Evolutionary conservation across 495 filamentous ascomycete species (phyloP), one percentile per base, ranked within the genome.

Genomic region (Penicillium malachiteum): DNA sequence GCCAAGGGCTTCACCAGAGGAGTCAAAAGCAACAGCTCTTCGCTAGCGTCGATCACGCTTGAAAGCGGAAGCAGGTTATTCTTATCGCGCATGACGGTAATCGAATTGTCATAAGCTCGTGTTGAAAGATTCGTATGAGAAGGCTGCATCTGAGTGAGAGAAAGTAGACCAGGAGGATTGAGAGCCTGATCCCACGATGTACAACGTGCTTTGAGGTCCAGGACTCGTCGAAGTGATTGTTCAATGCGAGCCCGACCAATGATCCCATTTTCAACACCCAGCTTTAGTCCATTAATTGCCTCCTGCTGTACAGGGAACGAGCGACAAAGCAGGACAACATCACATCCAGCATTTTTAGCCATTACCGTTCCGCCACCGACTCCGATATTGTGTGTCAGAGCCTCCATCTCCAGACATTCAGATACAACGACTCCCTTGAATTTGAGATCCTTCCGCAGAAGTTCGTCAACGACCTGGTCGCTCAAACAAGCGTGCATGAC

Each of bases 331-430:
- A 96, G 78, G 13, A 96, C 83, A 34, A 95, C 71, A 75, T 96
- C 91, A 65, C 91, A 96, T 31, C 91, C 91, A 14, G 91, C 91
- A 66, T 94, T 92, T 53, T 95, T 89, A 0, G 91, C 91, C 91
- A 96, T 96, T 51, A 96, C 90, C 0, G 89, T 94, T 13, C 91
- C 91, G 12, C 90, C 90, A 54, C 90, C 87, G n/a, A 96, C 89
- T 11, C 91, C 91, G 57, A 96, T 94, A 58, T 96, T 92, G 58
- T 92, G 89, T 48, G 87, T 88, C 12, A 96, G 78, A 1, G 90
- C 90, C 60, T 96, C 91, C 91, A 96, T 96, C 68, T 96, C 91
- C n/a, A 96, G 76, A 54, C 91, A 96, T 63, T 96, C 91, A 0
- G 91, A 95, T 41, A 96, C 88, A n/a, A 91, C 90, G 7, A 96